Evolutionary conservation across 768 basidiomycete species (phyloP).

Genomic region (Chalciporus pseudorubinellus): DNA sequence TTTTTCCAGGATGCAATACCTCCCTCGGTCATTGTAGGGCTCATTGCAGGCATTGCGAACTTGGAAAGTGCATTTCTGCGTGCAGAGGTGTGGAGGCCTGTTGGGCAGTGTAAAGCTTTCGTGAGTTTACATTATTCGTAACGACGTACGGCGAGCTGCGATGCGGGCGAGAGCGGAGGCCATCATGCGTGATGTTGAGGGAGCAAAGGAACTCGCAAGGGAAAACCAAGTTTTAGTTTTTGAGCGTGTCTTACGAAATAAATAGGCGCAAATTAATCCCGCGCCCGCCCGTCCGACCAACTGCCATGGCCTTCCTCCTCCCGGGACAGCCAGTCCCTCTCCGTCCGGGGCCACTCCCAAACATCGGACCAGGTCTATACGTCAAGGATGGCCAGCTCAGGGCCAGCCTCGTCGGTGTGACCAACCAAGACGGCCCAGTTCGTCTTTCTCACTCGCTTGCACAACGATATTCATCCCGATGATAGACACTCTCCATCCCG

Average conservation of each 20-base stretch:
- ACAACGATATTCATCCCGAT: slow-evolving; percentile 12
- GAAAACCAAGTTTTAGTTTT: slow-evolving; percentile 26
- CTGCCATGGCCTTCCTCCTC: slow-evolving; percentile 44
- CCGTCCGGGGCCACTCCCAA: slow-evolving; percentile 52
- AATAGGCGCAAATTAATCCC: slow-evolving; percentile 31
- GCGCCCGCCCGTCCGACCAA: slow-evolving; percentile 16
- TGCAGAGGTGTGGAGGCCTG: slow-evolving; percentile 83
- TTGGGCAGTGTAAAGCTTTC: not conserved
- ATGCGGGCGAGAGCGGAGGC: slow-evolving; percentile 62
- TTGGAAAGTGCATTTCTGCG: slow-evolving; percentile 76
- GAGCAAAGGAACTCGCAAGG: slow-evolving; percentile 16
- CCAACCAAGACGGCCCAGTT: slow-evolving; percentile 63
- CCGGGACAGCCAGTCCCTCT: slow-evolving; percentile 77
- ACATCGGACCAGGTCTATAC: slow-evolving; percentile 68
- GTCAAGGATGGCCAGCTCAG: slow-evolving; percentile 58
- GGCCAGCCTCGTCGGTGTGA: slow-evolving; percentile 69
- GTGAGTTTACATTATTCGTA: not conserved
- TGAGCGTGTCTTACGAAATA: slow-evolving; percentile 33
- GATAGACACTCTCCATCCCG: slow-evolving; percentile 59
- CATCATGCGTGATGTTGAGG: slow-evolving; percentile 40
- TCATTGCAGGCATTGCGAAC: slow-evolving; percentile 98
- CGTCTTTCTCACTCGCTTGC: slow-evolving; percentile 38
- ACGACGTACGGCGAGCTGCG: slow-evolving; percentile 59
- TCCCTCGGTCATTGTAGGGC: slow-evolving; percentile 99
- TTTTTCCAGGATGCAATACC: slow-evolving; percentile 98